Conservation (phyloP, 148 eudicot species). For the Rhododendron simsii region DNA sequence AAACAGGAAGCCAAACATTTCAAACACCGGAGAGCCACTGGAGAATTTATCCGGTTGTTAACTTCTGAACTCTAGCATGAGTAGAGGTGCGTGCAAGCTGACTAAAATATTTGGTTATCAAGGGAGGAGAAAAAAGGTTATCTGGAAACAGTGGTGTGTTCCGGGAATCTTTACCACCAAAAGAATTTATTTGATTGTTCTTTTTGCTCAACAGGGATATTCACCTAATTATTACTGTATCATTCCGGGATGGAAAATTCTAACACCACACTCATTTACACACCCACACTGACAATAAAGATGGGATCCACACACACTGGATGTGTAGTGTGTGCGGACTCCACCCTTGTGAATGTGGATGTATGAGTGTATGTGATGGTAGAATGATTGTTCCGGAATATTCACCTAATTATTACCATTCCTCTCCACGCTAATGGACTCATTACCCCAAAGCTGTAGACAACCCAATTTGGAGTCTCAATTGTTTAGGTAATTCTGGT, state of each 20-base stretch:
- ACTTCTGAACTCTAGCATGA: neutral
- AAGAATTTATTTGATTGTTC: no score
- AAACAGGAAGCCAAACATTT: neutral
- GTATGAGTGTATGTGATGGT: no score
- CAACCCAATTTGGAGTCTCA: neutral
- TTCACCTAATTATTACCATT: neutral
- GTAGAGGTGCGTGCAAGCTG: neutral
- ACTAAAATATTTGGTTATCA: no score
- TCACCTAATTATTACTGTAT: neutral
- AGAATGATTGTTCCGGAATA: no score
- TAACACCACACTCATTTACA: no score
- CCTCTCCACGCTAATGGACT: neutral
- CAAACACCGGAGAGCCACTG: no score
- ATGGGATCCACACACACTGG: no score
- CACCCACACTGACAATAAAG: no score
- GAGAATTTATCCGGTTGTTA: no score
- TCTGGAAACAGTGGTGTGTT: conserved; percentile 12
- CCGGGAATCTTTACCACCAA: neutral
- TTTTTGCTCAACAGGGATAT: neutral
- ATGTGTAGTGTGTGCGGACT: no score
- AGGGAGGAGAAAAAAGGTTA: conserved; percentile 13
- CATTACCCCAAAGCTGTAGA: neutral
- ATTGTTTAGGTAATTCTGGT: neutral
- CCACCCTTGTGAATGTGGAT: no score
- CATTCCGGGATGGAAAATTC: no score